Percentiles rank a stretch among this genome's conserved stretches.
phyloP scores from a whole-genome alignment of 257 asterid genomes.

The Prunella vulgaris region DNA sequence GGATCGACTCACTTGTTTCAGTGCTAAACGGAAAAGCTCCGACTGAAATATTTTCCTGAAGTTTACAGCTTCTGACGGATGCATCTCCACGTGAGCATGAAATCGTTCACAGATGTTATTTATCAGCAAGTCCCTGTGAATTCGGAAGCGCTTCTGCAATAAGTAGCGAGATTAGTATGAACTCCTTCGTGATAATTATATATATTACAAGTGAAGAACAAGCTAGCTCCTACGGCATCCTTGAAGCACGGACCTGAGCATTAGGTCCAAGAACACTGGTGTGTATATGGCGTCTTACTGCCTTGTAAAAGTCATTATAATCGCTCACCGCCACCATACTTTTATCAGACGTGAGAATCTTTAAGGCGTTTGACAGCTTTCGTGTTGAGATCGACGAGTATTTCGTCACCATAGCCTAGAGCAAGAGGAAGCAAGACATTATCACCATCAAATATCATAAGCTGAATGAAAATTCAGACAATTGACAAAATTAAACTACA shows the following conservation, averaged over 20 bases:
- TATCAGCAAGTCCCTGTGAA: slow-evolving; percentile 55
- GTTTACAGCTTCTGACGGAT: slow-evolving; percentile 55
- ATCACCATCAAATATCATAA: background rate
- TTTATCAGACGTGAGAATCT: slow-evolving; percentile 60
- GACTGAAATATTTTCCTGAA: slow-evolving; percentile 62
- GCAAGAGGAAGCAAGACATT: slow-evolving; percentile 7
- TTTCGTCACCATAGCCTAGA: slow-evolving; percentile 80
- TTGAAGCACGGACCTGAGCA: slow-evolving; percentile 59
- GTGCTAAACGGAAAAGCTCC: slow-evolving; percentile 65
- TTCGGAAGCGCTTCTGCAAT: slow-evolving; percentile 60
- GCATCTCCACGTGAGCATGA: slow-evolving; percentile 30
- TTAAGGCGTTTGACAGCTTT: slow-evolving; percentile 78
- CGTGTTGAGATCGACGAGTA: slow-evolving; percentile 75
- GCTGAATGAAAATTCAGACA: background rate
- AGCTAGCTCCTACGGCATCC: background rate
- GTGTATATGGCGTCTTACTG: slow-evolving; percentile 44
- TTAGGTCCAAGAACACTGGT: slow-evolving; percentile 61
- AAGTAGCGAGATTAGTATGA: background rate
- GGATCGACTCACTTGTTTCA: slow-evolving; percentile 56
- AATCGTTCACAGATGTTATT: slow-evolving; percentile 37
- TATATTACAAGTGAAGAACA: background rate
- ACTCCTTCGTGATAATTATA: background rate
- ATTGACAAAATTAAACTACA: background rate
- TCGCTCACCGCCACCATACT: slow-evolving; percentile 75
- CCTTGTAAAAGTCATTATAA: slow-evolving; percentile 64